These are phyloP conservation scores for Yarrowia sp. DNA, from an alignment of 805 yeast genomes.

Conservation along the genomic window DNA sequence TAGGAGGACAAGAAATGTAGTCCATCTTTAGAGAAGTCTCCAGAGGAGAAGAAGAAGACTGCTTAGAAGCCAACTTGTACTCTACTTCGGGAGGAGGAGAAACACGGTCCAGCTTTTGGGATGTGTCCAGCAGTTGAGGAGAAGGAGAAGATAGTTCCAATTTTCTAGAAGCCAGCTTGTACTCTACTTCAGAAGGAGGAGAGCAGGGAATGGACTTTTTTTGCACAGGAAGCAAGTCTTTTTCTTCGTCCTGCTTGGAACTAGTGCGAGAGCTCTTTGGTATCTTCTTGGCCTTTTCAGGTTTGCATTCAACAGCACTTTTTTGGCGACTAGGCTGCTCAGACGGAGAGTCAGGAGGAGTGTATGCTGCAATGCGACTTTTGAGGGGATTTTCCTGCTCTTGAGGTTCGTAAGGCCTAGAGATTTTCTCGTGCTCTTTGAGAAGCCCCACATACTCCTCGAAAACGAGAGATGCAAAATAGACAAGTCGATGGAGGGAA, in stretches of 20 bases:
- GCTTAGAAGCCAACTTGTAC: too few species aligned
- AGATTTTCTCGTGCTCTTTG: background rate
- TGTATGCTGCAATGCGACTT: background rate
- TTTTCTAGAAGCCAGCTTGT: background rate
- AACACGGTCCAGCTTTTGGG: background rate
- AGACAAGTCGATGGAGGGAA: background rate
- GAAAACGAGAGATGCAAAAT: background rate
- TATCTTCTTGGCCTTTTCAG: too few species aligned
- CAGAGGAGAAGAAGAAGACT: too few species aligned
- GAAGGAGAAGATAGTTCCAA: background rate
- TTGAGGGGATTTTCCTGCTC: background rate
- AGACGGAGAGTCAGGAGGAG: background rate
- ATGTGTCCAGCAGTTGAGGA: background rate
- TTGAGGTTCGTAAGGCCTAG: background rate
- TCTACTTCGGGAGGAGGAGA: too few species aligned
- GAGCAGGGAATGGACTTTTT: background rate
- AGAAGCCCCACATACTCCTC: background rate
- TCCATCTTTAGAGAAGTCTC: background rate
- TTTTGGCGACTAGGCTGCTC: background rate
- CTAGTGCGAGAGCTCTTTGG: too few species aligned
- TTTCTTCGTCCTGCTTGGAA: too few species aligned
- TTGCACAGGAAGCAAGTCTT: background rate
- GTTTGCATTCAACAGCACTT: background rate
- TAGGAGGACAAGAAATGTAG: background rate
- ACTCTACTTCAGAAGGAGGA: conserved; percentile 1